Conservation (phyloP, 176 grass and related monocot genomes). For the Avena sativa region DNA sequence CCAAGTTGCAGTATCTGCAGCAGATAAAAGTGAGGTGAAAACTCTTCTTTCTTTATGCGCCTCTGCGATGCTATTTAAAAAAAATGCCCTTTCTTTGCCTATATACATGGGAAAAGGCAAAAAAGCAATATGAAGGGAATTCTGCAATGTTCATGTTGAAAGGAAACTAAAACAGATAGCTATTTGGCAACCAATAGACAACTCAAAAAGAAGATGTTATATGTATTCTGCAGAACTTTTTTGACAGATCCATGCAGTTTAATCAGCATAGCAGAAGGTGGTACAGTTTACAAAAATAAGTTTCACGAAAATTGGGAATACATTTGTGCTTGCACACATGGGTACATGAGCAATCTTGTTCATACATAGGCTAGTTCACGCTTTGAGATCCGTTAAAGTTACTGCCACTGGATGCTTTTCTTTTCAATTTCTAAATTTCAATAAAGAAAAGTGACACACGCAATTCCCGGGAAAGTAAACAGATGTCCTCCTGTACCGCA, state of each 20-base stretch:
- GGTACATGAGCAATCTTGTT: too few relatives aligned
- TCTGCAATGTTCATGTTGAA: conserved; percentile 6
- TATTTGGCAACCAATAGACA: conserved; percentile 24
- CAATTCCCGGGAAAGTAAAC: too few relatives aligned
- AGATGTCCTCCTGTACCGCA: too few relatives aligned
- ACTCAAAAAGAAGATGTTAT: not conserved
- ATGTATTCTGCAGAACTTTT: not conserved
- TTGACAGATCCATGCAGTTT: conserved; percentile 9
- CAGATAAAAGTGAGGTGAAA: conserved; percentile 47
- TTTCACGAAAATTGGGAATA: not conserved
- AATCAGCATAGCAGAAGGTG: not conserved
- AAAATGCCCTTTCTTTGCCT: conserved; percentile 3
- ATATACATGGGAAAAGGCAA: not conserved
- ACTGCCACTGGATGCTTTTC: too few relatives aligned
- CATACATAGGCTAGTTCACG: too few relatives aligned
- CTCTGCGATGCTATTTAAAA: conserved; percentile 4
- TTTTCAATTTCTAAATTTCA: too few relatives aligned
- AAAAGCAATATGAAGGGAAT: conserved; percentile 10
- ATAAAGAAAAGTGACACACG: too few relatives aligned
- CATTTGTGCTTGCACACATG: too few relatives aligned
- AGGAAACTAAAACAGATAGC: conserved; percentile 18
- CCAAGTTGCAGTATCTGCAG: conserved; percentile 72
- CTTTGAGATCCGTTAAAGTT: too few relatives aligned
- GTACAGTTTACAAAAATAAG: not conserved
- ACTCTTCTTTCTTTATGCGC: not conserved